Evolutionary conservation across 352 stramenopile genomes (phyloP).

Genomic region (Pythium coloratum): DNA sequence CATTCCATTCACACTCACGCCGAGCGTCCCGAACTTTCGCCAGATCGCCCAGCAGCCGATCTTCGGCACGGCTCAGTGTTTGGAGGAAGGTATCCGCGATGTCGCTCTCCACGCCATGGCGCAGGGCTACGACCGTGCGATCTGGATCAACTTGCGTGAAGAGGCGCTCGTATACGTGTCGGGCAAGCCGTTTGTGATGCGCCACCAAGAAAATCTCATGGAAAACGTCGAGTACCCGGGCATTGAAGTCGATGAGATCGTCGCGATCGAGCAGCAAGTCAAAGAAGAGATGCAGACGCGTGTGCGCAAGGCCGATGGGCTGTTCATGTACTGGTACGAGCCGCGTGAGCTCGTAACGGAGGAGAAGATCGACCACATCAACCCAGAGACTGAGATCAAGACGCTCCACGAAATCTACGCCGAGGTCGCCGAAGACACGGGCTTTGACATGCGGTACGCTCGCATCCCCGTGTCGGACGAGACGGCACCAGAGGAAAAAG

Average conservation of each 20-base stretch:
- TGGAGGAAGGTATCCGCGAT: constrained; percentile 72
- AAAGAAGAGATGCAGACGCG: constrained; percentile 84
- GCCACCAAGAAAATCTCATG: constrained; percentile 76
- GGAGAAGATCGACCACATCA: constrained; percentile 82
- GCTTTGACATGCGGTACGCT: constrained; percentile 75
- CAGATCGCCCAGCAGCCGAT: constrained; percentile 78
- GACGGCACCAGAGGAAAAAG: constrained; percentile 87
- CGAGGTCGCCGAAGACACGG: constrained; percentile 41
- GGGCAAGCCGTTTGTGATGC: constrained; percentile 84
- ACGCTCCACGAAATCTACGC: constrained; percentile 76
- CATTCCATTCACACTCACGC: constrained; percentile 63
- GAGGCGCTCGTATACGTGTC: constrained; percentile 91
- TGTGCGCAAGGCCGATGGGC: constrained; percentile 65
- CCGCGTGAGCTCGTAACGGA: constrained; percentile 74
- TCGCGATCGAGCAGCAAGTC: constrained; percentile 78
- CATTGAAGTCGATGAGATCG: constrained; percentile 89
- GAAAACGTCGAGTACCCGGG: constrained; percentile 88
- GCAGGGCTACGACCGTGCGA: constrained; percentile 59
- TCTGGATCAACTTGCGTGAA: constrained; percentile 91
- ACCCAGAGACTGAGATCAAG: constrained; percentile 69
- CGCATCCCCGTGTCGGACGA: constrained; percentile 90
- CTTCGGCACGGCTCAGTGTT: constrained; percentile 81
- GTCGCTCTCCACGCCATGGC: constrained; percentile 55
- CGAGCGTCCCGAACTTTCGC: constrained; percentile 86
- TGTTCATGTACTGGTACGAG: constrained; percentile 88